Base-by-base conservation (phyloP, 176 grass and related monocot genomes). In the Avena atlantica region DNA sequence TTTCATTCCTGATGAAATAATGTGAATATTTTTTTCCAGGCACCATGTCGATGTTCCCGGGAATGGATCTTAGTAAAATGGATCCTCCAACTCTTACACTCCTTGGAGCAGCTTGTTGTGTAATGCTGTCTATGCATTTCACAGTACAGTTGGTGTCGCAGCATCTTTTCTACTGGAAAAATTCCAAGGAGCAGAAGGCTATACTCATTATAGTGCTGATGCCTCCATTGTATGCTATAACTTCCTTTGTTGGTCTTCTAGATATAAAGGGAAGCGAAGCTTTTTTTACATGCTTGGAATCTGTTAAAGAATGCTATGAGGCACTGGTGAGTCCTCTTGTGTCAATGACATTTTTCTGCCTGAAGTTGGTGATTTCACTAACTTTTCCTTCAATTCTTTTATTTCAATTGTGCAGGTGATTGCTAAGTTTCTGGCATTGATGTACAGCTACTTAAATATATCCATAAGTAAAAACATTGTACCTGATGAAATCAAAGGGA, bases 371-470 rank as follows among this genome's bases (percentile, higher is more conserved):
- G 66, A 61, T 80, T 83, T 94, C 55, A 21, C 34, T 82, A 27
- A 83, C 61, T 37, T 85, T 15, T 15, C 83, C 42, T 70, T 49
- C 57, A 47, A 31, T 20, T 81, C 16, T 29, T 24, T 34, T 13
- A 9, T 86, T 82, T 23, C 16, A 68, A 62, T 67, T 90, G 13
- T 90, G 56, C 86, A 99, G 97, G 97, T 96, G 55, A 96, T 99
- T 90, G 94, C 97, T 76, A 99, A 99, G 83, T 99, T 99, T 80
- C 85, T 99, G 94, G 86, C 94, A 47, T 87, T 99, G 92, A 97
- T 99, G 94, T 99, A 99, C 83, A 99, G 97, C 89, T 99, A 99
- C 85, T 90, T 99, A 81, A 99, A 99, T 82, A 99, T 99, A 70
- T 99, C 97, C 86, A 89, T 99, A 24, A 99, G 97, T 85, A 91